Base-by-base conservation (phyloP, 2,329 filamentous ascomycete species). In the Dothiorella sarmentorum region DNA sequence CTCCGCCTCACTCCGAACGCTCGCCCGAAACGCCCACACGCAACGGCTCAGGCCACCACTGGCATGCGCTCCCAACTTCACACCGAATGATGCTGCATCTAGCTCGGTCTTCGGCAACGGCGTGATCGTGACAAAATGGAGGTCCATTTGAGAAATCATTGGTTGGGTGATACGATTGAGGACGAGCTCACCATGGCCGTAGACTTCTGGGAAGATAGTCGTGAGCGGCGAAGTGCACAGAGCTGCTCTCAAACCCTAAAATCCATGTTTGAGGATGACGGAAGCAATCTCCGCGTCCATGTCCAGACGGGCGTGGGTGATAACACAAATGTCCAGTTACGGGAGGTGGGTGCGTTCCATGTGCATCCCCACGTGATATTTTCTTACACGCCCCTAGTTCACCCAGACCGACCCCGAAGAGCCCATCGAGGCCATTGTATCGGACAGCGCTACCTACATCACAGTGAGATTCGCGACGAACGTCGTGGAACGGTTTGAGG, bases 211-310 rank as follows among this genome's bases (percentile, higher is more conserved):
- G 17, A 37, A 3, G 38, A 13, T 4, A 9, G n/a, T 11, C 0
- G 22, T 18, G 9, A 33, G 11, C n/a, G 18, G 24, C 27, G 22
- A 4, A 18, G 15, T n/a, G 4, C 4, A 17, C 15, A 24, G n/a
- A n/a, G n/a, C n/a, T n/a, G n/a, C 24, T 55, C 45, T 6, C 45
- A 59, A 17, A 3, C 17, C n/a, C 52, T 40, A 11, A 17, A 45
- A 18, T n/a, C 61, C n/a, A 35, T 71, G 6, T 73, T 68, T 58
- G 66, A 69, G 58, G 66, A 73, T 58, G 69, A 72, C 64, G 70
- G 70, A 31, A 72, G 68, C 49, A 68, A 66, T 35, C 55, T 74
- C 3, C 68, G 69, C 52, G 69, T 70, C 11, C 52, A 61, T 42
- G 62, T 64, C 31, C 58, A 63, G 10, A 53, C 59, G 22, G 40